Evolutionary conservation across 345 rosid genomes (phyloP), one percentile per base, ranked within the genome.

Genomic region (Gossypium sturtianum): DNA sequence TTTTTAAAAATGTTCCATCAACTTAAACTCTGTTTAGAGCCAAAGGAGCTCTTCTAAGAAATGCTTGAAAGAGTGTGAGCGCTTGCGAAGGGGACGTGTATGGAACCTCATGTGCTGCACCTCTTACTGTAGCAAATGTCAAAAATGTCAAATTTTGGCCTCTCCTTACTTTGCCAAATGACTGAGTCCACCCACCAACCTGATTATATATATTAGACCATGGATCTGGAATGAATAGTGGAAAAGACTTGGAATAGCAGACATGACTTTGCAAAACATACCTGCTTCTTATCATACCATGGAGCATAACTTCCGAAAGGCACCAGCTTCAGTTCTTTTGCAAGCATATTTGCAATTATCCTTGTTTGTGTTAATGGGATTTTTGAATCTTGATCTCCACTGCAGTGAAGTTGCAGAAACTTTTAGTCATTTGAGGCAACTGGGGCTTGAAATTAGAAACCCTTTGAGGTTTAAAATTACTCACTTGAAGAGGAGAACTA

Each of bases 341-440:
- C 68, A n/a, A 64, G 68, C 68, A 38, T 41, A 38, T 64, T 64
- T 13, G 68, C 15, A 41, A 41, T 64, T 9, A 64, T 64, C 9
- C 68, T 64, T 17, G 68, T 64, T 41, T 64, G 68, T 41, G 68
- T 38, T 64, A 64, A 41, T 64, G 68, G 68, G 25, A 64, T 64
- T n/a, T 64, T 64, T 0, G 68, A 64, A 41, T 64, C 68, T 64
- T 41, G 68, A 64, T 64, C 68, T 64, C 68, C 49, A 0, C 68
- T 64, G 25, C 25, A 38, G 48, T 38, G 12, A n/a, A 64, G 7
- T 64, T 15, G 25, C 49, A 9, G 15, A 64, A 3, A 19, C 8
- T 64, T 38, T 64, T 8, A 9, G 48, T 64, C 13, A 38, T 3
- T 38, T 1, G 23, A n/a, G 23, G 45, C 13, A 64, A 63, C 41